A percentile compares a stretch with the other conserved stretches of the same genome.
Evolutionary conservation across 164 flowering plant species (phyloP).

Genomic region (Berberis vulgaris): DNA sequence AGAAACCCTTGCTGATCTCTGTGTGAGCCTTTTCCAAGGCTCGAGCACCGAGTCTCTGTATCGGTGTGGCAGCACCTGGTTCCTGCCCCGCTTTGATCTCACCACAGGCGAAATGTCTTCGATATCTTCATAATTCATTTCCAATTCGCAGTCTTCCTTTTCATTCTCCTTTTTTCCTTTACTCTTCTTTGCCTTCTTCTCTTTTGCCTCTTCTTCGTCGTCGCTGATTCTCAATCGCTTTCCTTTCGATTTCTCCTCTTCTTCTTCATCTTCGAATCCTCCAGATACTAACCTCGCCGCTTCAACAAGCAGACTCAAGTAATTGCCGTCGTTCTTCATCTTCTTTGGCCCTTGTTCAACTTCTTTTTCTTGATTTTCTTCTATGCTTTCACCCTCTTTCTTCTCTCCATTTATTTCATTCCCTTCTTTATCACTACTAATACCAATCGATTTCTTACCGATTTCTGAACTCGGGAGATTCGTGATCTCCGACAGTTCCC

Average conservation of each 20-base stretch:
- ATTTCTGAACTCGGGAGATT: constrained; percentile 7
- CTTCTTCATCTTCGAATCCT: constrained; percentile 14
- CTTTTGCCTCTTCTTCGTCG: not conserved
- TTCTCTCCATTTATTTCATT: constrained; percentile 4
- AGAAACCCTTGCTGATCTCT: constrained; percentile 13
- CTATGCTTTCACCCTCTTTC: not conserved
- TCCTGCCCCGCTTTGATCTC: constrained; percentile 43
- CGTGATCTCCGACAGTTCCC: constrained; percentile 21
- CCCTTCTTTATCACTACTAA: not conserved
- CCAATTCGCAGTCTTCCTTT: constrained; percentile 6
- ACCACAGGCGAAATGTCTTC: constrained; percentile 40
- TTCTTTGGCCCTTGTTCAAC: not conserved
- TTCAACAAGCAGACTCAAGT: constrained; percentile 29
- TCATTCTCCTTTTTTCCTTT: not conserved
- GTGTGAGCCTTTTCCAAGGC: constrained; percentile 24
- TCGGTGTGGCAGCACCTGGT: constrained; percentile 35
- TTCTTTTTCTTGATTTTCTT: constrained; percentile 1
- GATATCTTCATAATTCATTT: constrained; percentile 17
- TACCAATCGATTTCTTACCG: constrained; percentile 3
- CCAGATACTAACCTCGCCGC: constrained; percentile 37
- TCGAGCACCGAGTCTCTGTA: constrained; percentile 50
- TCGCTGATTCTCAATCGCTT: not conserved
- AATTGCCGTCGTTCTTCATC: constrained; percentile 12
- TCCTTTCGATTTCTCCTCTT: constrained; percentile 2
- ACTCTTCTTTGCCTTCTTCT: not conserved